Conservation (phyloP, 176 grass and related monocot genomes). For the Triticum timopheevii region DNA sequence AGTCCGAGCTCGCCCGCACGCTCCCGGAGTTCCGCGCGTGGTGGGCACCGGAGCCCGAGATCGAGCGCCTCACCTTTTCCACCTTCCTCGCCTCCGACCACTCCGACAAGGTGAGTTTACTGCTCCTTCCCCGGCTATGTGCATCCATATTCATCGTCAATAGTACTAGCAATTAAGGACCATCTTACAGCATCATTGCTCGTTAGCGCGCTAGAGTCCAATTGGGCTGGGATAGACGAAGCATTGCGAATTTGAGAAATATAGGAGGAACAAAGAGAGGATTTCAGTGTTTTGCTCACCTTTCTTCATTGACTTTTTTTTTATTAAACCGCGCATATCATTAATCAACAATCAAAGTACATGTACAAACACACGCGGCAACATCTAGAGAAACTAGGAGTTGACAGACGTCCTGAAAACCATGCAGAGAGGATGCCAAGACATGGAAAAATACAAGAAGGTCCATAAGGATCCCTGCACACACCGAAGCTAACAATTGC, state of each 20-base stretch:
- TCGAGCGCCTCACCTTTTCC: slow-evolving; percentile 57
- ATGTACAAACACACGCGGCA: too few species aligned
- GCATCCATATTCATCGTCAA: not conserved
- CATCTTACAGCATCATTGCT: not conserved
- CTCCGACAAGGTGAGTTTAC: slow-evolving; percentile 52
- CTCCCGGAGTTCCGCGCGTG: slow-evolving; percentile 78
- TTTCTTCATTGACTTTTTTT: not conserved
- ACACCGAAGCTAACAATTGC: too few species aligned
- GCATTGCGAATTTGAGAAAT: not conserved
- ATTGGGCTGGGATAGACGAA: not conserved
- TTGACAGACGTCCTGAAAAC: too few species aligned
- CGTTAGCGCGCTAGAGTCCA: not conserved
- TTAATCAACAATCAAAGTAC: too few species aligned
- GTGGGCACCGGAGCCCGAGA: slow-evolving; percentile 41
- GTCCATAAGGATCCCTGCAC: too few species aligned
- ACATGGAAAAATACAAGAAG: too few species aligned
- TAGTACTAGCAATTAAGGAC: not conserved
- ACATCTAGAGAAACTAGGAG: too few species aligned
- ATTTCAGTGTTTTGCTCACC: not conserved
- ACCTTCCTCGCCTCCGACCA: slow-evolving; percentile 46
- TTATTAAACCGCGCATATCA: too few species aligned
- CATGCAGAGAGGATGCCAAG: too few species aligned
- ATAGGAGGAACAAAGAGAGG: not conserved
- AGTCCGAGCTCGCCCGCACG: slow-evolving; percentile 46
- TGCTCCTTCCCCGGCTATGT: not conserved